Base-by-base conservation (phyloP, 2,329 filamentous ascomycete genomes). In the Aspergillus versicolor region DNA sequence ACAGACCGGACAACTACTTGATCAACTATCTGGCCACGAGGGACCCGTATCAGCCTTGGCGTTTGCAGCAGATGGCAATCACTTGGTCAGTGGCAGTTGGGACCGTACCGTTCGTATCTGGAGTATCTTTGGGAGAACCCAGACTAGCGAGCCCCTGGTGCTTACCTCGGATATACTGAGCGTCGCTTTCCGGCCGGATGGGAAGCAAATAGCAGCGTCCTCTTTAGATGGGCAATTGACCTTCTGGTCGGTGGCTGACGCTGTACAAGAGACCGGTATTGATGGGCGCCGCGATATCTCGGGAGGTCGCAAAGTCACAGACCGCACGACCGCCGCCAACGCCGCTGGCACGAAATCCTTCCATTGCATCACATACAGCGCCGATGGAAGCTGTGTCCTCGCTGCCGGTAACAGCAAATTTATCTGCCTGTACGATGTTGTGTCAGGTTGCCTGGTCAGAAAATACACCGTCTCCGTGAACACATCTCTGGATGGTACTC, bases 341-440 rank as follows among this genome's bases (percentile, higher is more conserved):
- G 88, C 89, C 3, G 84, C 91, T 1, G 91, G 91, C 38, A 96
- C 91, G 42, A 99, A 99, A 73, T 89, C 86, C 63, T 99, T 96
- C 78, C 88, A 84, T 67, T 89, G 89, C 6, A 90, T 99, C 63
- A 86, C 85, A 53, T 99, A 97, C 77, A 96, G 92, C 71, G 89
- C 91, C 1, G 94, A 99, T 70, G 94, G 94, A 12, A 90, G 86
- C 61, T 97, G 94, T 67, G 81, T 99, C 11, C 80, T 99, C 41
- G 94, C 93, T 1, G 92, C 86, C 47, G 94, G 94, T 32, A 96
- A 94, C 80, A 97, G 92, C 86, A 99, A 99, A 78, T 97, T 96
- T 74, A 97, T 99, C 52, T 97, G 94, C 71, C 76, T 99, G 57
- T 99, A 99, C 76, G 93, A 95, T n/a, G 91, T 96, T 32, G 87